phyloP scores from a whole-genome alignment of 1,284 basidiomycete species.

The Leccinum angustisporum region DNA sequence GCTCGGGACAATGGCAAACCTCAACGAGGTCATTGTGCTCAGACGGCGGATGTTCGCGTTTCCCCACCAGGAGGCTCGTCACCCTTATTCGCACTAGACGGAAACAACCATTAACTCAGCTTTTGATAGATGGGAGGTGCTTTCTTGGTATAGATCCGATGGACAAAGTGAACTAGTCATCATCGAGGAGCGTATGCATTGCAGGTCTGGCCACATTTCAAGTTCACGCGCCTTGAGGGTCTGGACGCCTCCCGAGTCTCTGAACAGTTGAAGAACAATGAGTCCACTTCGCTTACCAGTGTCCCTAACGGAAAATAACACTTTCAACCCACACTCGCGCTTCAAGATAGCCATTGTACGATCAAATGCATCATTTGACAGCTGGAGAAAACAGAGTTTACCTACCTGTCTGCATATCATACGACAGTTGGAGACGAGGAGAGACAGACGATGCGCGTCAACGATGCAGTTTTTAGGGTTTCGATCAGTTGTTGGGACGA shows the following conservation, averaged over 20 bases:
- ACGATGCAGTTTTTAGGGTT: too few species aligned
- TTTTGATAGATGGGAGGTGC: neutral
- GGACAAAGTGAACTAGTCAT: neutral
- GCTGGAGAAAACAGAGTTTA: too few species aligned
- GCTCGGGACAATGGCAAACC: neutral
- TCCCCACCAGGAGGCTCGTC: too few species aligned
- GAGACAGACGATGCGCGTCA: too few species aligned
- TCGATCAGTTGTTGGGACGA: too few species aligned
- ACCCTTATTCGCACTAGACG: neutral
- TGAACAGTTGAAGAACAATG: neutral
- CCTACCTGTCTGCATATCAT: too few species aligned
- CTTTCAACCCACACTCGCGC: neutral
- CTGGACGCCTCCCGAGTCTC: neutral
- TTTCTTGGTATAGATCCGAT: neutral
- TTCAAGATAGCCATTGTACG: neutral
- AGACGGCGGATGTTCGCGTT: too few species aligned
- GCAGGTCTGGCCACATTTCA: neutral
- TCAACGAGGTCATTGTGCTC: neutral
- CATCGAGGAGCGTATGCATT: too few species aligned
- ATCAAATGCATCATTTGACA: neutral
- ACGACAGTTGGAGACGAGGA: too few species aligned
- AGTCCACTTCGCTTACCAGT: neutral
- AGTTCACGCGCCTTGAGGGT: neutral
- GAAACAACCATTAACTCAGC: neutral
- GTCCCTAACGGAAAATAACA: neutral